A percentile compares a stretch with the other conserved stretches of the same genome.
Conservation (phyloP, 306 rosid species). For the Cicer yamashitae region DNA sequence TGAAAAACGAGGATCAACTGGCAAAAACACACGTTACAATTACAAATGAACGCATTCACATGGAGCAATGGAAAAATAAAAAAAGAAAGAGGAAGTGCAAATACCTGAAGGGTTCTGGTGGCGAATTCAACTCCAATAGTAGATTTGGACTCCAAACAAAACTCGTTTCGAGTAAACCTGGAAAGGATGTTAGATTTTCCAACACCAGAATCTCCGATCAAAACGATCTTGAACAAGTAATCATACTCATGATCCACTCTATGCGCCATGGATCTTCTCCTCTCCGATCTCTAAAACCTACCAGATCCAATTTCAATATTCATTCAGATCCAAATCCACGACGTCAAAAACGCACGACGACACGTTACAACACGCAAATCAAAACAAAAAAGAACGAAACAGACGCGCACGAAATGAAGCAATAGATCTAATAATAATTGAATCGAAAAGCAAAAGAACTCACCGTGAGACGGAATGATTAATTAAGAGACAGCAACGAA, state of each 20-base stretch:
- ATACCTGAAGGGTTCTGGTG: conserved; percentile 92
- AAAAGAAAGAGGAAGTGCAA: background rate
- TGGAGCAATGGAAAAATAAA: background rate
- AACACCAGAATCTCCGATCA: conserved; percentile 98
- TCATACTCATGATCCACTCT: conserved; percentile 97
- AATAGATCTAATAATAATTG: conserved; percentile 40
- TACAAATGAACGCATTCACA: background rate
- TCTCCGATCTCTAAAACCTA: conserved; percentile 61
- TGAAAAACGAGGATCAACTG: background rate
- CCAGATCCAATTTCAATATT: conserved; percentile 45
- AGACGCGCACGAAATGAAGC: background rate
- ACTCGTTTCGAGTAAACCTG: conserved; percentile 95
- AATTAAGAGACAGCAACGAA: conserved; percentile 36
- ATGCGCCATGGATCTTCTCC: conserved; percentile 75
- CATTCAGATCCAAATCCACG: conserved; percentile 44
- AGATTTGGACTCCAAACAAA: conserved; percentile 96
- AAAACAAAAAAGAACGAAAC: background rate
- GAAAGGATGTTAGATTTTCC: conserved; percentile 98
- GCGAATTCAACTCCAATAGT: conserved; percentile 98
- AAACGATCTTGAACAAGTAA: conserved; percentile 92
- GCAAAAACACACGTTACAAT: background rate
- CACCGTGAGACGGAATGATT: conserved; percentile 55
- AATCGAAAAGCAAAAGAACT: conserved; percentile 37
- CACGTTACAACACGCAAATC: background rate
- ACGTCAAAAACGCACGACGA: too few species aligned